Evolutionary conservation across 2,329 filamentous ascomycete genomes (phyloP), one percentile per base, ranked within the genome.

Genomic region (Venturia nashicola): DNA sequence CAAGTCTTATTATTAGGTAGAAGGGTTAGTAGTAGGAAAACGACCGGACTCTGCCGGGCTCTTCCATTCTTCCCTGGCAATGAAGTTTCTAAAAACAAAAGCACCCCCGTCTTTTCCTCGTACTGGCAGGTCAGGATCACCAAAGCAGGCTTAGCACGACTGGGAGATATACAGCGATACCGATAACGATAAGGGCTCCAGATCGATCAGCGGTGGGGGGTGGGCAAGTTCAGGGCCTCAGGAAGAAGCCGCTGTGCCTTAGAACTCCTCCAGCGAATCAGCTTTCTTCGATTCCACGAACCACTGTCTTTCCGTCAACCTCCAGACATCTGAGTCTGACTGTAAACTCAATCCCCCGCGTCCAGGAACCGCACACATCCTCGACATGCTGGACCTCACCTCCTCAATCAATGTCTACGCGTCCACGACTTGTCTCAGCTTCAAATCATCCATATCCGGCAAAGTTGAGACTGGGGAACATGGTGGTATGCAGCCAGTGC

Each of bases 401-500:
- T 55, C 23, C 48, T 55, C 16, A 23, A 18, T 34, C 48, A 7
- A 27, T 4, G 27, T 27, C 27, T 27, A 27, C 27, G 27, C 2
- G 27, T 27, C 2, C 27, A 27, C 27, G 27, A 27, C 27, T 27
- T 27, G 48, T 23, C 48, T 34, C 23, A n/a, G 51, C 51, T 57
- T 32, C 51, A 36, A 5, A 32, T 57, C 32, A 36, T 36, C 51
- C 51, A 14, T n/a, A 34, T 36, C 12, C 12, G 46, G 46, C 46
- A 51, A 51, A 23, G 46, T 12, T 51, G 46, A 27, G 51, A 32
- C 51, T 57, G 39, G 32, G 32, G 18, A 57, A 32, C 51, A 57
- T 57, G 27, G 51, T 57, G 51, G 51, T 14, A 57, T 57, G 51
- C 51, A 57, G 51, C 51, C 51, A 57, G 32, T 36, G 27, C 51